Evolutionary conservation across 2,329 filamentous ascomycete genomes (phyloP), one percentile per base, ranked within the genome.

Genomic region (Microsporum canis): DNA sequence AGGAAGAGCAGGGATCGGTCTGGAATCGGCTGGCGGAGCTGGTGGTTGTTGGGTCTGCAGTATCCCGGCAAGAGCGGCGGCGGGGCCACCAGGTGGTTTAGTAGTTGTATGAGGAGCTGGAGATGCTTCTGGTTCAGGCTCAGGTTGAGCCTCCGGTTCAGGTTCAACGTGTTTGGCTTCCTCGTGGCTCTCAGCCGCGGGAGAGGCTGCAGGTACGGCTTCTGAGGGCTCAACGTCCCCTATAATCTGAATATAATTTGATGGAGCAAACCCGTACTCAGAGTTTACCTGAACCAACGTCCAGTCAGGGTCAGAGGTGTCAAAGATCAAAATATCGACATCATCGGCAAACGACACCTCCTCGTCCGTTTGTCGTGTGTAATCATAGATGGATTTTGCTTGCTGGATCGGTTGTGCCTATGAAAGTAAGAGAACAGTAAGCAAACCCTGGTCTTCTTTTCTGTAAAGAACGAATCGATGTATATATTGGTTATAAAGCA

Each of bases 341-440:
- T 96, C 91, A 77, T 99, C 94, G 57, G 89, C 83, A 72, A 99
- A 97, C 29, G 92, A 97, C 7, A 99, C 80, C 76, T 99, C 94
- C 75, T 99, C 94, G 71, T 99, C 94, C 29, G 94, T 99, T 77
- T 99, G 94, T 68, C 92, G 85, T 58, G 89, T 89, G 74, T 99
- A 99, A 74, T 99, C 94, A 78, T 92, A 99, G n/a, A 97, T 83
- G n/a, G 94, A 89, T 73, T 88, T 91, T 57, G 92, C 94, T 66
- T 86, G 81, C 64, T 84, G 79, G 64, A 83, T 75, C 29, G 88
- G 83, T 68, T 81, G 77, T 62, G 86, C 86, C 85, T 89, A 67
- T 55, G n/a, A 17, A 23, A 14, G 8, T 3, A 14, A 6, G 10
- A 57, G 12, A 23, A 43, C 12, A 36, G 41, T 17, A 17, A 45